Percentiles rank a stretch among this genome's conserved stretches.
Conservation (phyloP, 2,329 filamentous ascomycete genomes). For the Colletotrichum cuscutae region DNA sequence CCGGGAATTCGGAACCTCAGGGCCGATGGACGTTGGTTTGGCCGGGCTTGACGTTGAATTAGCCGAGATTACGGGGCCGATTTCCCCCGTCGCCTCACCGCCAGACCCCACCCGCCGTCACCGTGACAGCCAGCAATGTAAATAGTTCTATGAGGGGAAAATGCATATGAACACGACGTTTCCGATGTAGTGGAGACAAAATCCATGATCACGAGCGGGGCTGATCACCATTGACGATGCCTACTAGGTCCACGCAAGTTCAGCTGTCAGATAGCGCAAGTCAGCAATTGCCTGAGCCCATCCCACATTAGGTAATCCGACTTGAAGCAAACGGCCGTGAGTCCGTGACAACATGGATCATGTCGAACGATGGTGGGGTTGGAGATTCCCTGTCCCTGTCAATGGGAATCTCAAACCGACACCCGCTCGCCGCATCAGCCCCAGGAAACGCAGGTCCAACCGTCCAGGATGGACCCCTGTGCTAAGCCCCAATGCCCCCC, state of each 20-base stretch:
- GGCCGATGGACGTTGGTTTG: background rate
- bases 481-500: slow-evolving; percentile 15
- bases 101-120: background rate
- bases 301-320: slow-evolving; percentile 3
- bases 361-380: slow-evolving; percentile 1
- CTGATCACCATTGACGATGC: background rate
- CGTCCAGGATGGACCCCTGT: slow-evolving; percentile 13
- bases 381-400: slow-evolving; percentile 1
- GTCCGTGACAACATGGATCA: background rate
- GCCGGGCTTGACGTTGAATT: background rate
- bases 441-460: background rate
- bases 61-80: slow-evolving; percentile 3
- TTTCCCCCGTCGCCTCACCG: background rate
- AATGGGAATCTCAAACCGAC: slow-evolving; percentile 3
- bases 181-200: background rate
- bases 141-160: background rate
- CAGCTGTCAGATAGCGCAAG: background rate
- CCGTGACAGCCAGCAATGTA: background rate
- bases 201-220: background rate
- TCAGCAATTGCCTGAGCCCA: background rate
- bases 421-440: background rate
- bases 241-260: no score
- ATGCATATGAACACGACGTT: background rate
- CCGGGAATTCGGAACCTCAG: background rate
- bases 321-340: background rate